Percentiles rank a stretch among this genome's conserved stretches.
phyloP scores from a whole-genome alignment of 148 eudicot genomes.

The Camellia japonica region DNA sequence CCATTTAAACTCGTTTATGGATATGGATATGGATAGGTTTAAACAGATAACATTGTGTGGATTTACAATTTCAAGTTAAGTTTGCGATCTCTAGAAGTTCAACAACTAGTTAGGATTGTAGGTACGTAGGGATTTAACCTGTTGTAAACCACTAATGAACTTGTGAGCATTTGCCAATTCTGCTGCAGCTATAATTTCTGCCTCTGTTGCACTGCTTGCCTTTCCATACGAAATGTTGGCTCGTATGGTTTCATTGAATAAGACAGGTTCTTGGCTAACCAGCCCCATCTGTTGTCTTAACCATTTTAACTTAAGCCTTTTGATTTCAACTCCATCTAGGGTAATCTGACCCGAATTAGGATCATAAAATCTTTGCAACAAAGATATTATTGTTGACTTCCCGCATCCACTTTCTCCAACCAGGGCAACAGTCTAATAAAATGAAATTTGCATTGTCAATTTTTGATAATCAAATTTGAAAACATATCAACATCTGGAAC shows the following conservation, averaged over 20 bases:
- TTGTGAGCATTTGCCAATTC: conserved; percentile 24
- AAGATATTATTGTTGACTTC: conserved; percentile 23
- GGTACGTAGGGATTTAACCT: not conserved
- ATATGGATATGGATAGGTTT: no score
- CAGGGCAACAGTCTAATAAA: conserved; percentile 20
- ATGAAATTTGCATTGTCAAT: not conserved
- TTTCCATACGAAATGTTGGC: conserved; percentile 22
- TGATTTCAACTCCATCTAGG: conserved; percentile 19
- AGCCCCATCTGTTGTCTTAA: conserved; percentile 26
- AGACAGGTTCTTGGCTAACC: conserved; percentile 27
- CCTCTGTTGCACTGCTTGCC: conserved; percentile 18
- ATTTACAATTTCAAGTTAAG: no score
- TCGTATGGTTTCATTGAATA: conserved; percentile 21
- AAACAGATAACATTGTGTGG: no score
- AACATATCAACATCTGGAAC: not conserved
- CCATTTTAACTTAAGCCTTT: conserved; percentile 20
- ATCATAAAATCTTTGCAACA: conserved; percentile 23
- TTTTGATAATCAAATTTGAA: no score
- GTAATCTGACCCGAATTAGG: conserved; percentile 18
- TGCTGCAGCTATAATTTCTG: conserved; percentile 25
- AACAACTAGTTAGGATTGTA: no score
- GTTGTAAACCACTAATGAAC: conserved; percentile 20
- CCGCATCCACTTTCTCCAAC: conserved; percentile 31
- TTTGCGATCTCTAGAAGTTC: no score
- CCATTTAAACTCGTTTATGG: no score